These are phyloP conservation scores for Rubia tinctorum DNA, from an alignment of 305 asterid genomes.

Conservation along the genomic window DNA sequence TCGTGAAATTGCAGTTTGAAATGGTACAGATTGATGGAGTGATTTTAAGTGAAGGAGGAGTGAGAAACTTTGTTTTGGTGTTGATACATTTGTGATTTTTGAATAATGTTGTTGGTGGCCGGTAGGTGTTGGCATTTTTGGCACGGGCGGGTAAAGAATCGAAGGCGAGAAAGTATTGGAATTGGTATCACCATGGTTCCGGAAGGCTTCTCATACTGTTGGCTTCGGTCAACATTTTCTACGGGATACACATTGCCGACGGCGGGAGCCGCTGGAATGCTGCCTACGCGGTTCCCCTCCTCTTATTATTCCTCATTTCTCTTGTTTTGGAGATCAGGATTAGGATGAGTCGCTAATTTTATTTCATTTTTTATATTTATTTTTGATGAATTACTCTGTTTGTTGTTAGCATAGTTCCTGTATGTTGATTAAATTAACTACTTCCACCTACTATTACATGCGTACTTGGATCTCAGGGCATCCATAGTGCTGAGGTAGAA, in stretches of 20 bases:
- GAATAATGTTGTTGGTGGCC: too few relatives aligned
- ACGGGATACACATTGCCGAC: conserved; percentile 60
- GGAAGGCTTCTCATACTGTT: conserved; percentile 53
- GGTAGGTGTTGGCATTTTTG: conserved; percentile 57
- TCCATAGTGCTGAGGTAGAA: too few relatives aligned
- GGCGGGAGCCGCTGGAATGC: conserved; percentile 73
- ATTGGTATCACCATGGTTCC: conserved; percentile 59
- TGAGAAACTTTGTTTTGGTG: too few relatives aligned
- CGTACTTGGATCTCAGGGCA: too few relatives aligned
- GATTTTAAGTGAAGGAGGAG: too few relatives aligned
- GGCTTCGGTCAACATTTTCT: conserved; percentile 65
- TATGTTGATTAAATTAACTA: too few relatives aligned
- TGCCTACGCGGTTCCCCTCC: conserved; percentile 58
- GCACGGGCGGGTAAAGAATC: conserved; percentile 58
- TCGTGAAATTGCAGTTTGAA: too few relatives aligned
- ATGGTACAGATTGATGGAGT: too few relatives aligned
- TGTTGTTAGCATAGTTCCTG: too few relatives aligned
- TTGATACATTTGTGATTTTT: too few relatives aligned
- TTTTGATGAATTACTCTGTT: too few relatives aligned
- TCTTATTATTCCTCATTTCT: conserved; percentile 34
- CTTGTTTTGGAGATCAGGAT: conserved; percentile 52
- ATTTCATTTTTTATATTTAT: not conserved
- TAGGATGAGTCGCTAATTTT: conserved; percentile 27
- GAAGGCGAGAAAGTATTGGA: conserved; percentile 66
- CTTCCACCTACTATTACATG: too few relatives aligned